Evolutionary conservation across 2,329 filamentous ascomycete species (phyloP), one percentile per base, ranked within the genome.

Genomic region (Fragosphaeria purpurea): DNA sequence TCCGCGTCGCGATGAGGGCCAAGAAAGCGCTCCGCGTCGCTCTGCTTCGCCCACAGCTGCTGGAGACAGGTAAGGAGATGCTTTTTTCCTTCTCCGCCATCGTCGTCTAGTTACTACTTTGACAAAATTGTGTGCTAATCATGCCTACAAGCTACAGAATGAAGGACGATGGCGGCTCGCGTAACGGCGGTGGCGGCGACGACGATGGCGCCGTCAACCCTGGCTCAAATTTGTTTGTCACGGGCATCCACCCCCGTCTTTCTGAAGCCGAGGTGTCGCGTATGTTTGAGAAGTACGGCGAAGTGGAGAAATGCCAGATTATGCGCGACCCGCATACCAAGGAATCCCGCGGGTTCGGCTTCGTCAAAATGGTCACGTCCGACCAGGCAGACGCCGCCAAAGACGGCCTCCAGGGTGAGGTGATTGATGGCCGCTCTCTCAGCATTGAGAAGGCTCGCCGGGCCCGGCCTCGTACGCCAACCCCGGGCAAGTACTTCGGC

Each of bases 381-480:
- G 91, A 97, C 50, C 87, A 95, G 70, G 93, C 93, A 57, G 93
- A 98, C 69, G 90, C 93, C 59, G 93, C 93, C 60, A 95, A 93
- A 75, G 93, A 97, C 63, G 91, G 87, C 49, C 79, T 98, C 35
- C 91, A 97, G 69, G 91, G 91, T 64, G 91, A 97, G 69, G 81
- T 88, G 59, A 89, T 96, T 58, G 91, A 98, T 65, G 93, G 93
- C 55, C 86, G 93, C 61, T 96, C 90, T 55, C 73, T 98, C 62
- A 96, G 90, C 78, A 97, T 98, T 59, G 93, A 98, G 77, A 98
- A 97, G 79, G 93, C 93, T 63, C 89, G 93, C 63, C 89, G 93
- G 69, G 87, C 88, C 65, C 86, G 89, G 59, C 93, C 93, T 61
- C 87, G 93, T 64, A 97, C 91, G 52, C 93, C 93, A 38, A 98